Evolutionary conservation across 1,139 yeast species (phyloP).

Genomic region (Yamadazyma blattariae): DNA sequence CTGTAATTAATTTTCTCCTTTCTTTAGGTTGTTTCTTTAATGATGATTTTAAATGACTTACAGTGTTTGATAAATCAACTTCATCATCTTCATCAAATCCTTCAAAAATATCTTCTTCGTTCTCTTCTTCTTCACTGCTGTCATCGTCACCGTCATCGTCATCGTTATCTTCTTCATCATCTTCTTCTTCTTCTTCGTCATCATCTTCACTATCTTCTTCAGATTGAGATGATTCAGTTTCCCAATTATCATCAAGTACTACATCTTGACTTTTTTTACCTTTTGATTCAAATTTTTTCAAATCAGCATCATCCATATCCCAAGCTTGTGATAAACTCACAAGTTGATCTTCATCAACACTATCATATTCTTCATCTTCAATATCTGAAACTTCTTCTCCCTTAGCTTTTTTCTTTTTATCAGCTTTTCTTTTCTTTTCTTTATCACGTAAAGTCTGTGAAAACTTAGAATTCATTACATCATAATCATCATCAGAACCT

Average conservation of each 20-base stretch:
- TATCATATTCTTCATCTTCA: conserved; percentile 43
- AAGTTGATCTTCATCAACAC: conserved; percentile 71
- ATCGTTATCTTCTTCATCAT: conserved; percentile 18
- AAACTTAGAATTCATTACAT: conserved; percentile 62
- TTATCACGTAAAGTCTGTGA: conserved; percentile 67
- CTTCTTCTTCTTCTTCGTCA: conserved; percentile 10
- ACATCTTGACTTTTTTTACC: conserved; percentile 26
- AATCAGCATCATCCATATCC: conserved; percentile 72
- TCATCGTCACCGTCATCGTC: conserved; percentile 17
- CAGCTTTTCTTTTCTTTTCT: conserved; percentile 33
- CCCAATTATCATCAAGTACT: conserved; percentile 44
- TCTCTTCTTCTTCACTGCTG: conserved; percentile 12
- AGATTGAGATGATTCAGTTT: conserved; percentile 21
- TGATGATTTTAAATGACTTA: conserved; percentile 26
- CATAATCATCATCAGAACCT: conserved; percentile 74
- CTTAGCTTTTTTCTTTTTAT: conserved; percentile 18
- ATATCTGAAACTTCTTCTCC: conserved; percentile 17
- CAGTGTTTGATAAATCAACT: conserved; percentile 34
- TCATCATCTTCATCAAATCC: conserved; percentile 20
- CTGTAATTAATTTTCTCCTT: conserved; percentile 43
- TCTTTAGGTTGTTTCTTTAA: conserved; percentile 32
- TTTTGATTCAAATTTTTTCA: conserved; percentile 16
- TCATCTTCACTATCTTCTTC: conserved; percentile 20
- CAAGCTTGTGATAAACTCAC: conserved; percentile 81
- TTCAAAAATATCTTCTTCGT: conserved; percentile 20